These are phyloP conservation scores for Sanghuangporus baumii DNA, from an alignment of 1,284 basidiomycete species.

Conservation along the genomic window DNA sequence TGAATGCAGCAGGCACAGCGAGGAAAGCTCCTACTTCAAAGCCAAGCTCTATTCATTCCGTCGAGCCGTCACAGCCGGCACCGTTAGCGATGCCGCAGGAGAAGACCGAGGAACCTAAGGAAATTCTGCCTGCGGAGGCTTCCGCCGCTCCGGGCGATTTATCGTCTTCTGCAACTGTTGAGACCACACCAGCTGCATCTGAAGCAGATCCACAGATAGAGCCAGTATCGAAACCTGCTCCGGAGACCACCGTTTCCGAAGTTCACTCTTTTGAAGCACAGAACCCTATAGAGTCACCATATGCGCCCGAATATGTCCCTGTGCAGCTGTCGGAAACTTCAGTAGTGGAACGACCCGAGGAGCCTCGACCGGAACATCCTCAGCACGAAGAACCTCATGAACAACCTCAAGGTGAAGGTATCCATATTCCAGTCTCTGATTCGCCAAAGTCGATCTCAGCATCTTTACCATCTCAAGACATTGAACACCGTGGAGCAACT, in stretches of 20 bases:
- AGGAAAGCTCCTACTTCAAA: not conserved
- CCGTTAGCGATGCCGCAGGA: conserved; percentile 10
- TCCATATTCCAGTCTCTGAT: conserved; percentile 16
- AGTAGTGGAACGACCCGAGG: conserved; percentile 1
- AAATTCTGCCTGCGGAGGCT: conserved; percentile 19
- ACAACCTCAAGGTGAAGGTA: conserved; percentile 5
- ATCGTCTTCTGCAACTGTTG: conserved; percentile 1
- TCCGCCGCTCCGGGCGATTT: not conserved
- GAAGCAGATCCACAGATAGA: not conserved
- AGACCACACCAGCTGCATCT: not conserved
- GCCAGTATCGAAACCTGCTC: conserved; percentile 13
- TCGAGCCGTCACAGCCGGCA: not conserved
- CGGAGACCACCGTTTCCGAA: conserved; percentile 8
- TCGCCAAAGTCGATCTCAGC: conserved; percentile 13
- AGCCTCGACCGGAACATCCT: not conserved
- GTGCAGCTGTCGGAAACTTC: conserved; percentile 9
- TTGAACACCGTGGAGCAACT: not conserved
- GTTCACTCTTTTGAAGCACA: conserved; percentile 2
- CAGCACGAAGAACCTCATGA: not conserved
- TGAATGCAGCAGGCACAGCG: not conserved
- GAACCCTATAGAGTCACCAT: conserved; percentile 11
- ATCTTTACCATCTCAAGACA: conserved; percentile 5
- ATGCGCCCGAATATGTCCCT: not conserved
- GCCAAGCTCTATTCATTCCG: conserved; percentile 6
- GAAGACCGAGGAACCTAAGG: conserved; percentile 17